Evolutionary conservation across 352 stramenopile species (phyloP).

Genomic region (Pythium pyrilobum): DNA sequence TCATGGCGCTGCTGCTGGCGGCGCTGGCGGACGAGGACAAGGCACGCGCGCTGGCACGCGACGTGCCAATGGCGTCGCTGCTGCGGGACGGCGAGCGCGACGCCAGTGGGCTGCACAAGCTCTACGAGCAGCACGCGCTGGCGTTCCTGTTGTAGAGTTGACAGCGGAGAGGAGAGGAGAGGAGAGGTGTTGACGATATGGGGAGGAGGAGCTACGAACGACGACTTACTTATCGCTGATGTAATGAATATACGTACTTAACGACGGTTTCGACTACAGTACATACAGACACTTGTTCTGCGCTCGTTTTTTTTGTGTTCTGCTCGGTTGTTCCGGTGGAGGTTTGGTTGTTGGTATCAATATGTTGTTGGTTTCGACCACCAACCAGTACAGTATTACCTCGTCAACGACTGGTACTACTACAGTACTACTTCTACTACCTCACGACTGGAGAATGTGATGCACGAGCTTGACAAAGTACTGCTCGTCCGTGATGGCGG

Average conservation of each 20-base stretch:
- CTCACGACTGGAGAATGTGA: slow-evolving; percentile 21
- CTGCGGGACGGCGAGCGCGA: slow-evolving; percentile 37
- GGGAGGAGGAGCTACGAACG: no score
- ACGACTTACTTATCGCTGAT: no score
- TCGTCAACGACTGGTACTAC: not conserved
- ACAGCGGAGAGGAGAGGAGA: no score
- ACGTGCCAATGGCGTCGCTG: slow-evolving; percentile 35
- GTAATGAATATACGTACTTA: slow-evolving; percentile 20
- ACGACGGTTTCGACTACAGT: no score
- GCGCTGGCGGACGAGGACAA: slow-evolving; percentile 38
- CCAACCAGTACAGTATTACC: no score
- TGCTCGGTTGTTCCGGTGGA: no score
- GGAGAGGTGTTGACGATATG: no score
- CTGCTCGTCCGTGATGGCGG: slow-evolving; percentile 63
- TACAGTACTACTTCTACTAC: not conserved
- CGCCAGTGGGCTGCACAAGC: slow-evolving; percentile 26
- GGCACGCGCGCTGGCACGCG: slow-evolving; percentile 31
- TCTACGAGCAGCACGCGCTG: slow-evolving; percentile 40
- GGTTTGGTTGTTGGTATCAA: no score
- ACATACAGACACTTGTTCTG: no score
- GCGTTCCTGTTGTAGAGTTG: slow-evolving; percentile 32
- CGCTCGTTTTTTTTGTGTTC: no score
- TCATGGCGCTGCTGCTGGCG: slow-evolving; percentile 45
- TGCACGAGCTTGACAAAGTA: slow-evolving; percentile 71
- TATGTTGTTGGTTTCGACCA: no score